Base-by-base conservation (phyloP, 345 rosid species). In the Moringa oleifera region DNA sequence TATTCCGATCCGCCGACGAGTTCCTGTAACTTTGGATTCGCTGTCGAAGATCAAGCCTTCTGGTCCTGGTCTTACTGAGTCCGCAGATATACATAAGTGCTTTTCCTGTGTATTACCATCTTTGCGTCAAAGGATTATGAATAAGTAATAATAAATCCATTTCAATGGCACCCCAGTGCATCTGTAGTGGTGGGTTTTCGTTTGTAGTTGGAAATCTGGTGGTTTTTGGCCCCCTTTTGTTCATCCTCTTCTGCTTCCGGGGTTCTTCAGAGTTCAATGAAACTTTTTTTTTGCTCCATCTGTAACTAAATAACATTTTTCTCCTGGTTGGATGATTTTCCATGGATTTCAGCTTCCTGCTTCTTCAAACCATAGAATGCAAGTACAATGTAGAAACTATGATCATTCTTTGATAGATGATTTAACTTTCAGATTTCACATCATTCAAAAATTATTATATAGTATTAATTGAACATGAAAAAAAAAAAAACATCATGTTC, bases 31-130 rank as follows among this genome's bases (percentile, higher is more conserved):
- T 76, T 74, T 21, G 89, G 79, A 64, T 76, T 81, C 66, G 68
- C 73, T 2, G 58, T 64, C 17, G 86, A 81, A 57, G 85, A 86
- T 64, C 77, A 83, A 15, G 68, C 85, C 51, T 78, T 83, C 59
- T 86, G 89, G 92, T 63, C 81, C 18, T 83, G 87, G 80, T 69
- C 76, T 18, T 79, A 77, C 61, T 83, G 59, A 71, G 69, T 46
- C 41, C n/a, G n/a, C 11, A 33, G 11, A 33, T 33, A 33, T 33
- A 33, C 11, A 33, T 33, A 33, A 4, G 37, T 33, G 11, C n/a
- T n/a, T n/a, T n/a, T n/a, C n/a, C n/a, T 28, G 33, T 28, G 33
- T 28, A 28, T 28, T 28, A 28, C 33, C 33, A 8, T 28, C 33
- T 28, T 28, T 28, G 8, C 8, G 33, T 28, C 8, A 28, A 28